phyloP scores from a whole-genome alignment of 495 filamentous ascomycete genomes.

The Evernia prunastri region DNA sequence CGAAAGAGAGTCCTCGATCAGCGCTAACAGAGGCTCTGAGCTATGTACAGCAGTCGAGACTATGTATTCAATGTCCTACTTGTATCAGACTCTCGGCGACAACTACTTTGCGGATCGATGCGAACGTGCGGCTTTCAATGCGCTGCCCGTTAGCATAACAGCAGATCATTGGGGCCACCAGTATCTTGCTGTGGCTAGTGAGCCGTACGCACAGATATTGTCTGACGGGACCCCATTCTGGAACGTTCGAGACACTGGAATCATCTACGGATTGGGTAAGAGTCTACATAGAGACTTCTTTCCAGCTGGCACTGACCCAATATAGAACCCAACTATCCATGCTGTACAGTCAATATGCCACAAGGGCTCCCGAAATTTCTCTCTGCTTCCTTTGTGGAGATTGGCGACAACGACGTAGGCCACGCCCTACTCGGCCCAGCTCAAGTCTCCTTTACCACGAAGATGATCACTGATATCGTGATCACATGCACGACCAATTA shows the following conservation, averaged over 20 bases:
- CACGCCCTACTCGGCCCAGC: slow-evolving; percentile 28
- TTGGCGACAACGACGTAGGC: slow-evolving; percentile 26
- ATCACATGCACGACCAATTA: slow-evolving; percentile 43
- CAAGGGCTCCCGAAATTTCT: slow-evolving; percentile 57
- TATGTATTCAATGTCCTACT: slow-evolving; percentile 40
- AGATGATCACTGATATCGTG: slow-evolving; percentile 26
- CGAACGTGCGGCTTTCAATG: slow-evolving; percentile 55
- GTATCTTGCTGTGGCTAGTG: slow-evolving; percentile 54
- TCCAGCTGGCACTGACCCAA: not conserved
- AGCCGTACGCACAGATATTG: slow-evolving; percentile 44
- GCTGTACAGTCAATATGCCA: slow-evolving; percentile 59
- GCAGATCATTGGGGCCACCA: slow-evolving; percentile 56
- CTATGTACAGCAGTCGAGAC: slow-evolving; percentile 40
- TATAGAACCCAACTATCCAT: slow-evolving; percentile 42
- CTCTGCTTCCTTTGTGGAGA: slow-evolving; percentile 28
- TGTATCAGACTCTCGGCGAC: slow-evolving; percentile 40
- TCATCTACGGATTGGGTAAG: slow-evolving; percentile 40
- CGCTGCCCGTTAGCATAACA: slow-evolving; percentile 49
- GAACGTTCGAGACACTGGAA: slow-evolving; percentile 40
- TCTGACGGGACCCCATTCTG: slow-evolving; percentile 42
- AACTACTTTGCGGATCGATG: slow-evolving; percentile 50
- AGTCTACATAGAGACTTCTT: slow-evolving; percentile 25
- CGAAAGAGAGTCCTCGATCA: slow-evolving; percentile 32
- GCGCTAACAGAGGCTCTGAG: slow-evolving; percentile 36
- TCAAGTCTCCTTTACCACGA: slow-evolving; percentile 24